Percentiles rank a stretch among this genome's conserved stretches.
Evolutionary conservation across 352 stramenopile genomes (phyloP).

Genomic region (Phytophthora cryptogea): DNA sequence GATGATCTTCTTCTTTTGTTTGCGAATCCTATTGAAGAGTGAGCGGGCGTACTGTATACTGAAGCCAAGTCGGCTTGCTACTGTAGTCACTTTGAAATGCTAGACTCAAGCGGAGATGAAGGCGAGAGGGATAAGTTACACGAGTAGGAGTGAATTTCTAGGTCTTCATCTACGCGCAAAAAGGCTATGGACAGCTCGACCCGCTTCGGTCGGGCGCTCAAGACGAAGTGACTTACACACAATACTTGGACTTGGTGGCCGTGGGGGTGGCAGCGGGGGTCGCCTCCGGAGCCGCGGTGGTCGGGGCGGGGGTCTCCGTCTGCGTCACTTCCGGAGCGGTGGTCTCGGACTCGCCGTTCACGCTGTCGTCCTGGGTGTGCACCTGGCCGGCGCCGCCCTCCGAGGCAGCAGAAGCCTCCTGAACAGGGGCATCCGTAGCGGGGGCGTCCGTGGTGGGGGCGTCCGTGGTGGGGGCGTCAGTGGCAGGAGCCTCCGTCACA

Average conservation of each 20-base stretch:
- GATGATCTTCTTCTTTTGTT: not conserved
- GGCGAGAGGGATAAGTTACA: constrained; percentile 16
- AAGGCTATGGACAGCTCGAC: constrained; percentile 21
- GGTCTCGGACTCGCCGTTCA: constrained; percentile 21
- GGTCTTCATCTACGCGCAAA: constrained; percentile 17
- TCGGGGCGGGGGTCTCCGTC: constrained; percentile 6
- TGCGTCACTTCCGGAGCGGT: constrained; percentile 15
- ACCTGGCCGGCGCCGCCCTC: constrained; percentile 23
- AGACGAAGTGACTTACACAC: constrained; percentile 27
- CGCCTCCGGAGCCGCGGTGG: constrained; percentile 7
- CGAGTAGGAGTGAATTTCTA: constrained; percentile 19
- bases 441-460: constrained; percentile 16
- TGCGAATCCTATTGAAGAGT: constrained; percentile 20
- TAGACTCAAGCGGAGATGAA: not conserved
- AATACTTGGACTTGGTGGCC: constrained; percentile 36
- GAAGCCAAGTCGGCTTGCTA: not conserved
- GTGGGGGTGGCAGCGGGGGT: constrained; percentile 22
- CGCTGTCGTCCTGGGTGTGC: constrained; percentile 23
- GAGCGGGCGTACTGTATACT: too few species aligned
- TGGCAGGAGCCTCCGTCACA: constrained; percentile 7
- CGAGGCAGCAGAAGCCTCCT: constrained; percentile 20
- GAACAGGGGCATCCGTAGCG: constrained; percentile 27
- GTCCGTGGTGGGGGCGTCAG: constrained; percentile 2
- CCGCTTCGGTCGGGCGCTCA: constrained; percentile 3
- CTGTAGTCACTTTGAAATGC: not conserved